Evolutionary conservation across 345 rosid genomes (phyloP), one percentile per base, ranked within the genome.

Genomic region (Eucalyptus cloeziana): DNA sequence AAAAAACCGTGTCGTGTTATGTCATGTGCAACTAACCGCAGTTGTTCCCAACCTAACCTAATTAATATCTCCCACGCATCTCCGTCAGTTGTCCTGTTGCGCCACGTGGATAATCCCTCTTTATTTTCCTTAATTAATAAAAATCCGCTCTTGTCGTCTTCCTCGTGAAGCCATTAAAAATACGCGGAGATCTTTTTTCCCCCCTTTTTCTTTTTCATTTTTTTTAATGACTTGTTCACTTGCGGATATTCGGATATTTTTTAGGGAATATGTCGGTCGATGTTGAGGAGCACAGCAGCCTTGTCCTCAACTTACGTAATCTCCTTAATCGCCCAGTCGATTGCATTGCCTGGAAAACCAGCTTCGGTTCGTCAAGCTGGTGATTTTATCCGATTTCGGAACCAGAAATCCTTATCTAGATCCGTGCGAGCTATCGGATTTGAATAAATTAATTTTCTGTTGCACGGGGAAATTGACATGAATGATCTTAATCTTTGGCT

Each of bases 381-480:
- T 2, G 45, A 56, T 22, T 76, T 11, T 37, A 10, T 43, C 81
- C 25, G 0, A 71, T 33, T 71, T 33, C 10, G 81, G 81, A 37
- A 71, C 44, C 44, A 40, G 2, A 17, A 71, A 71, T 71, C 24
- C 44, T 71, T 33, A 19, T 71, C 13, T 2, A 13, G 44, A 4
- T 33, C 14, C 2, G 3, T 2, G 45, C 45, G 8, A 16, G 1
- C 79, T 15, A 31, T 31, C 1, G 37, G 11, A 67, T 67, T 16
- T 67, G 43, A 31, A 67, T 31, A 67, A 15, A 15, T 16, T 31
- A 62, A 62, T 62, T 62, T 7, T 56, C 69, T 0, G 3, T 30
- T 4, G 0, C 31, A 30, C 16, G 22, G 7, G 0, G 15, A 14
- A 15, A n/a, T 15, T n/a, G 11, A n/a, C 19, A 2, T 2, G 19